Evolutionary conservation across 768 basidiomycete species (phyloP).

Genomic region (Hygrophoropsis aurantiaca): DNA sequence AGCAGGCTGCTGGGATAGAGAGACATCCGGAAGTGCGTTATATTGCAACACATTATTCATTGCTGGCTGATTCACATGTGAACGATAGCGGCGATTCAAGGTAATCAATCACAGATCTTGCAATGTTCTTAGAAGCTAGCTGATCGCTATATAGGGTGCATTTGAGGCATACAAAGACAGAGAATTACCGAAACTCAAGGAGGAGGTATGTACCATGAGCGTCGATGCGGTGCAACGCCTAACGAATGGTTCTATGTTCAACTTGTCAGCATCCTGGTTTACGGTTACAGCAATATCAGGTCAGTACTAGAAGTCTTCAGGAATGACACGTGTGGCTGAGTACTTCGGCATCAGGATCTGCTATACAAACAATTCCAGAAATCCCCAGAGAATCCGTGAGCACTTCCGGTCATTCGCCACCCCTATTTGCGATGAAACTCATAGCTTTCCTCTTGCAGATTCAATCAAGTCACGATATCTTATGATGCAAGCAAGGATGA

Average conservation of each 20-base stretch:
- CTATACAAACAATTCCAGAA: conserved; percentile 96
- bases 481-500: conserved; percentile 91
- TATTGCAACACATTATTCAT: neutral
- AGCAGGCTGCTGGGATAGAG: conserved; percentile 84
- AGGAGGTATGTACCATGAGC: conserved; percentile 53
- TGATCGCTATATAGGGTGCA: conserved; percentile 53
- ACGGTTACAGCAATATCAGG: conserved; percentile 88
- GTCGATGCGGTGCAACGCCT: conserved; percentile 4
- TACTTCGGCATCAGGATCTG: conserved; percentile 54
- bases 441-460: conserved; percentile 42
- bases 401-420: conserved; percentile 4
- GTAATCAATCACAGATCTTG: conserved; percentile 30
- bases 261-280: conserved; percentile 75
- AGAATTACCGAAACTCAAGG: conserved; percentile 75
- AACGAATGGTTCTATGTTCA: neutral
- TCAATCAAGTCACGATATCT: conserved; percentile 76
- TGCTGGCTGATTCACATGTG: conserved; percentile 11
- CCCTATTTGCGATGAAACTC: neutral
- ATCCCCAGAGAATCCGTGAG: conserved; percentile 92
- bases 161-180: conserved; percentile 88
- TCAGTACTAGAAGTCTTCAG: conserved; percentile 23
- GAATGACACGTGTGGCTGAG: too few relatives aligned
- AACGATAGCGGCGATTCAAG: conserved; percentile 81
- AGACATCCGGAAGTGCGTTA: conserved; percentile 83
- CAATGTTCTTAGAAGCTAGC: conserved; percentile 1